phyloP scores from a whole-genome alignment of 2,329 filamentous ascomycete species.

The Cladophialophora psammophila region DNA sequence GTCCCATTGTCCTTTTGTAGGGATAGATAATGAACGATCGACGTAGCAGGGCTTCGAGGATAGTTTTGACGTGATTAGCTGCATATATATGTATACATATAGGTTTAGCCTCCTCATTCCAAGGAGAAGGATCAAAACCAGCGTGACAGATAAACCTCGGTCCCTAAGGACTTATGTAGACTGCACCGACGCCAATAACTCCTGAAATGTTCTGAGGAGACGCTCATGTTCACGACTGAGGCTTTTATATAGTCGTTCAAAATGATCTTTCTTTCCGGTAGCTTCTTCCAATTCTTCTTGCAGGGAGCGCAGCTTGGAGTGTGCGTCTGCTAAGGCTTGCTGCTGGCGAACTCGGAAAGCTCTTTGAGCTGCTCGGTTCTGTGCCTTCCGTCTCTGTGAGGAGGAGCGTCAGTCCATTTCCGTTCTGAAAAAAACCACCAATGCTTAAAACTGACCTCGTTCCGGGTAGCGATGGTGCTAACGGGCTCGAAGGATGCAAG shows the following conservation, averaged over 20 bases:
- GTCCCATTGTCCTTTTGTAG: not conserved
- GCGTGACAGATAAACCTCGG: not conserved
- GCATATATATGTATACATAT: not conserved
- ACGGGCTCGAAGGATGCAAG: conserved; percentile 11
- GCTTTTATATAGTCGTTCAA: conserved; percentile 21
- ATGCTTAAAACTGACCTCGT: conserved; percentile 20
- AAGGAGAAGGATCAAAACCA: not conserved
- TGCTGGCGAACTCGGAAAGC: conserved; percentile 95
- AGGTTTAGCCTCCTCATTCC: not conserved
- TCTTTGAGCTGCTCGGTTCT: conserved; percentile 89
- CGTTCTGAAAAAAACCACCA: conserved; percentile 57
- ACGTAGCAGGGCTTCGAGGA: not conserved
- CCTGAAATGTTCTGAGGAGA: conserved; percentile 16
- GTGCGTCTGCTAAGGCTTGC: conserved; percentile 56
- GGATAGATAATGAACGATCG: not conserved
- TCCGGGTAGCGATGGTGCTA: conserved; percentile 17
- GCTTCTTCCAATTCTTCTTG: conserved; percentile 25
- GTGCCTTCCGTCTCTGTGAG: conserved; percentile 72
- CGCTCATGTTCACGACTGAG: conserved; percentile 24
- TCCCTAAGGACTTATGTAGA: not conserved
- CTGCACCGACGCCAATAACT: conserved; percentile 10
- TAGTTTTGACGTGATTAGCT: not conserved
- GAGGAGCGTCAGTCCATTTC: conserved; percentile 60
- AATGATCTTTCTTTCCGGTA: conserved; percentile 23
- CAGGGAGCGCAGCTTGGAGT: conserved; percentile 12